Conservation (phyloP, 1,284 basidiomycete genomes). For the Meira nashicola region DNA sequence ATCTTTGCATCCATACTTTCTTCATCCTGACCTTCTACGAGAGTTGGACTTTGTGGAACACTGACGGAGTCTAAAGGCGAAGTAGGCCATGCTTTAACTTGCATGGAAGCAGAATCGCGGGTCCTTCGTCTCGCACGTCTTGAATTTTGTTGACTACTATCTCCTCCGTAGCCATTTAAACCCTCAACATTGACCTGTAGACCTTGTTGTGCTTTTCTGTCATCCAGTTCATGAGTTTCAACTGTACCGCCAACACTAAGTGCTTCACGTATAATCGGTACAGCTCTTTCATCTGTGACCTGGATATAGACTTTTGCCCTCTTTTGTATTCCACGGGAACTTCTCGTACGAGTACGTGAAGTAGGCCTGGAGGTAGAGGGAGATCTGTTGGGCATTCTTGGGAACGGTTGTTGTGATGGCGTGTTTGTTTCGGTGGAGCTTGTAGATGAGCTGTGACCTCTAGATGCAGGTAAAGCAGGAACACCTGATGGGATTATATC, state of each 20-base stretch:
- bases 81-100: not conserved
- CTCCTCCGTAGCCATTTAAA: too few relatives aligned
- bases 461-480: too few relatives aligned
- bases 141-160: not conserved
- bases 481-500: too few relatives aligned
- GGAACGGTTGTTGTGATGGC: not conserved
- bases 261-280: slow-evolving; percentile 35
- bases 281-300: slow-evolving; percentile 37
- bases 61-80: not conserved
- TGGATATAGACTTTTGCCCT: slow-evolving; percentile 37
- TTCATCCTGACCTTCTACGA: too few relatives aligned
- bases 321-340: slow-evolving; percentile 14
- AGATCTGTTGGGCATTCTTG: slow-evolving; percentile 3
- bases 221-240: slow-evolving; percentile 19
- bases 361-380: slow-evolving; percentile 20
- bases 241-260: slow-evolving; percentile 41
- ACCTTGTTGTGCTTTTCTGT: not conserved
- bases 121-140: not conserved
- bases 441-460: too few relatives aligned
- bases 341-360: slow-evolving; percentile 22
- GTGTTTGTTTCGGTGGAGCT: too few relatives aligned
- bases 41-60: too few relatives aligned
- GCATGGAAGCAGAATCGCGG: not conserved
- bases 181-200: not conserved
- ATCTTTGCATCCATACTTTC: not conserved